These are phyloP conservation scores for Yarrowia deformans DNA, from an alignment of 805 yeast species.

Conservation along the genomic window DNA sequence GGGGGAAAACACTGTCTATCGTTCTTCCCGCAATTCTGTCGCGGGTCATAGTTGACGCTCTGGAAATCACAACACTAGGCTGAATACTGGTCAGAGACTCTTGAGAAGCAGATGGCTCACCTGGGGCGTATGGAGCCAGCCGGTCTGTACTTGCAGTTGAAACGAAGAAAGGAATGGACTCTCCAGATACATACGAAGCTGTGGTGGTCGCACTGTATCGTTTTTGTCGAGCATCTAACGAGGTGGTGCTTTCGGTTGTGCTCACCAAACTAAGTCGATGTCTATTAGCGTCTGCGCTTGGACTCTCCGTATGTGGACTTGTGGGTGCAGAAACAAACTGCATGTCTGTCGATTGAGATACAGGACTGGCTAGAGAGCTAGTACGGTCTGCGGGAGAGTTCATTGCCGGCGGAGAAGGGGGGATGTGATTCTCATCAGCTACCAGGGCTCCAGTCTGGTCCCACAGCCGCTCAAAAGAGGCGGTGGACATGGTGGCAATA, in stretches of 20 bases:
- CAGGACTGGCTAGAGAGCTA: not conserved
- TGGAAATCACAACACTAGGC: slow-evolving; percentile 10
- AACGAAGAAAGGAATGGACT: not conserved
- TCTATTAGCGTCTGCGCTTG: no score
- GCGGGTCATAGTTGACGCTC: slow-evolving; percentile 1
- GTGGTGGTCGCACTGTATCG: not conserved
- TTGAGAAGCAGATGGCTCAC: not conserved
- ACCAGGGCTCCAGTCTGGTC: slow-evolving; percentile 26
- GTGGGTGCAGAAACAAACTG: slow-evolving; percentile 15
- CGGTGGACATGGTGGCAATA: slow-evolving; percentile 7
- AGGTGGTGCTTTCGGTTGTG: not conserved
- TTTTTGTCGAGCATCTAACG: not conserved
- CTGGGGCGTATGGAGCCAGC: not conserved
- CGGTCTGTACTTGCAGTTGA: not conserved
- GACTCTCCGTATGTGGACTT: not conserved
- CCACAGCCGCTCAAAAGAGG: slow-evolving; percentile 12
- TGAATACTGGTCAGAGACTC: slow-evolving; percentile 12
- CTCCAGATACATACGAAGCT: not conserved
- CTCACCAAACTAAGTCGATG: not conserved
- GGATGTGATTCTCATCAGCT: slow-evolving; percentile 17
- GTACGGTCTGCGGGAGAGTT: not conserved
- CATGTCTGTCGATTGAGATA: not conserved
- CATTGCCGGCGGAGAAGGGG: slow-evolving; percentile 9
- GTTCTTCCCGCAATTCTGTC: not conserved
- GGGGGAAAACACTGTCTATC: not conserved